phyloP scores from a whole-genome alignment of 2,329 filamentous ascomycete genomes.

The Alternaria ventricosa region DNA sequence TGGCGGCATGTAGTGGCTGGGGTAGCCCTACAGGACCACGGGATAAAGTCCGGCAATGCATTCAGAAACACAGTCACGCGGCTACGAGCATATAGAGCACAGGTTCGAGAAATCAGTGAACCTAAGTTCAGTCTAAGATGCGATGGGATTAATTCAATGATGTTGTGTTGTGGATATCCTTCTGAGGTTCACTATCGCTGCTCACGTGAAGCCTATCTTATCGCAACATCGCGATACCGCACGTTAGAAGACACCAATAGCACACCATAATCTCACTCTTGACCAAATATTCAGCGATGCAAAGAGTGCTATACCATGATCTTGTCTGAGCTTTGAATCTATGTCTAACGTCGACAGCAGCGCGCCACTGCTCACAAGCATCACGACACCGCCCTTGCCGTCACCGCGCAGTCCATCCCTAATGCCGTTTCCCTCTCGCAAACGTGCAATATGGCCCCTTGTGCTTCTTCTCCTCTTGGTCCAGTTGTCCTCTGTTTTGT shows the following conservation, averaged over 20 bases:
- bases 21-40: background rate
- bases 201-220: slow-evolving; percentile 17
- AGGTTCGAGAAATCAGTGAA: background rate
- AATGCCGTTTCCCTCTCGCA: background rate
- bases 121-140: background rate
- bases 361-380: slow-evolving; percentile 11
- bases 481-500: slow-evolving; percentile 42
- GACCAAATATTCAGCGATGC: background rate
- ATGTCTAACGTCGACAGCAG: slow-evolving; percentile 6
- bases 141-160: background rate
- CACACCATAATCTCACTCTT: background rate
- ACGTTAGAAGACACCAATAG: background rate
- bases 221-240: slow-evolving; percentile 1
- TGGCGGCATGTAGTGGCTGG: slow-evolving; percentile 3
- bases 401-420: slow-evolving; percentile 15
- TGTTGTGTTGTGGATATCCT: background rate
- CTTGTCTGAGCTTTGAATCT: background rate
- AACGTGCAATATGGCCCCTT: slow-evolving; percentile 33
- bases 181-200: slow-evolving; percentile 1
- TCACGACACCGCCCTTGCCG: background rate
- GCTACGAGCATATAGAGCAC: background rate
- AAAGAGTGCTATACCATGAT: background rate
- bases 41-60: background rate
- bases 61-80: background rate
- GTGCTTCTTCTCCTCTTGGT: slow-evolving; percentile 42